These are phyloP conservation scores for Zasmidium angulare DNA, from an alignment of 2,329 filamentous ascomycete genomes.

Conservation along the genomic window DNA sequence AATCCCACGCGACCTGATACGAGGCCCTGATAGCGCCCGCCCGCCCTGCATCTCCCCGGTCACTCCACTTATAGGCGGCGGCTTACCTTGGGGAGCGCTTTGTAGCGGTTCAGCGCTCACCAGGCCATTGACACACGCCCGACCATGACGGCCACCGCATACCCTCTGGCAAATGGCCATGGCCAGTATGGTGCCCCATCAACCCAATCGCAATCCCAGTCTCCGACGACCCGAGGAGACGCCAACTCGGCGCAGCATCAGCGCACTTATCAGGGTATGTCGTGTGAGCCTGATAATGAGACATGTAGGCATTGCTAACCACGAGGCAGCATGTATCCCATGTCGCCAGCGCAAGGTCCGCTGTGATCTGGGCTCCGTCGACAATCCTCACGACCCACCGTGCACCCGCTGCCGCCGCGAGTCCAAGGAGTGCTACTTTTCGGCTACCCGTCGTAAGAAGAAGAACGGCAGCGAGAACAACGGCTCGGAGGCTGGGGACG, in stretches of 20 bases:
- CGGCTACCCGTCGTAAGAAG: constrained; percentile 87
- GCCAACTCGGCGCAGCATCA: constrained; percentile 20
- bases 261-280: constrained; percentile 30
- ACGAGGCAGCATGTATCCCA: constrained; percentile 49
- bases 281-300: constrained; percentile 1
- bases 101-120: constrained; percentile 19
- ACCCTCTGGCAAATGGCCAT: constrained; percentile 18
- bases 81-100: constrained; percentile 17
- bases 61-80: neutral
- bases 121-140: constrained; percentile 8
- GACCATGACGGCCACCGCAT: constrained; percentile 20
- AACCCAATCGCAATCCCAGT: constrained; percentile 19
- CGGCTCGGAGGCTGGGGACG: constrained; percentile 42
- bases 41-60: constrained; percentile 7
- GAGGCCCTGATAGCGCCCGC: neutral
- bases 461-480: constrained; percentile 59
- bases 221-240: constrained; percentile 13
- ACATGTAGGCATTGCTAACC: constrained; percentile 5
- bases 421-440: constrained; percentile 97
- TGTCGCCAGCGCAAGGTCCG: constrained; percentile 59
- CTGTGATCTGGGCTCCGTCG: constrained; percentile 69
- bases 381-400: constrained; percentile 90
- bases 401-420: constrained; percentile 92
- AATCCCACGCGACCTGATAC: neutral
- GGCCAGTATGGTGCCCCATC: constrained; percentile 16